Conservation (phyloP, 202 grass and related monocot species). For the Bolboschoenoplectus hybrid region DNA sequence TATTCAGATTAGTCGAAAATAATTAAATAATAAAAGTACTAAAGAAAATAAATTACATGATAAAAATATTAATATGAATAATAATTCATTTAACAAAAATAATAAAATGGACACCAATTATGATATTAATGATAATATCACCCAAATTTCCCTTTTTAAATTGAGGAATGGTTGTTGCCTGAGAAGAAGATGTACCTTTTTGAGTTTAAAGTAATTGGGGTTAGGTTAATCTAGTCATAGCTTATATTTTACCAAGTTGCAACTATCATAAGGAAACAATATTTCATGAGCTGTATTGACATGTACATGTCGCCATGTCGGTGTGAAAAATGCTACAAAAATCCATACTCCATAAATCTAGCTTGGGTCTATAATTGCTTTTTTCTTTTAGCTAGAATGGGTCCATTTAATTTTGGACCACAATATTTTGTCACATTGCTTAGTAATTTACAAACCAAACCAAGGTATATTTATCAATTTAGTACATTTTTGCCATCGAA, state of each 20-base stretch:
- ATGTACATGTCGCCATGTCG: slow-evolving; percentile 26
- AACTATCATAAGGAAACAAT: slow-evolving; percentile 29
- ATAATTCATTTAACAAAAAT: too few species aligned
- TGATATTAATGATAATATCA: too few species aligned
- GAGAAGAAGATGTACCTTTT: not conserved
- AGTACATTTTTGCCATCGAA: slow-evolving; percentile 14
- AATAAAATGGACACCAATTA: too few species aligned
- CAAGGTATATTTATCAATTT: slow-evolving; percentile 15
- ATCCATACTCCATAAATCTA: slow-evolving; percentile 20
- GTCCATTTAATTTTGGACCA: slow-evolving; percentile 12
- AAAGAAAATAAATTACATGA: too few species aligned
- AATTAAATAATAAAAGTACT: too few species aligned
- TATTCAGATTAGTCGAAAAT: too few species aligned
- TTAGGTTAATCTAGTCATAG: slow-evolving; percentile 17
- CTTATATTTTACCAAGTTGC: slow-evolving; percentile 27
- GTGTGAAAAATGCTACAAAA: slow-evolving; percentile 17
- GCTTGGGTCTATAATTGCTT: slow-evolving; percentile 28
- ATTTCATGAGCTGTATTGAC: slow-evolving; percentile 32
- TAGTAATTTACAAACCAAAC: not conserved
- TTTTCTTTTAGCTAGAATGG: not conserved
- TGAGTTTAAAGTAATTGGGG: not conserved
- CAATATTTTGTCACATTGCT: not conserved
- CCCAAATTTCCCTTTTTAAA: not conserved
- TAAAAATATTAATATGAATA: too few species aligned
- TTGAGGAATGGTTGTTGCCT: not conserved